These are phyloP conservation scores for Nannochloropsis oceanica DNA, from an alignment of 108 stramenopile species.

Conservation along the genomic window DNA sequence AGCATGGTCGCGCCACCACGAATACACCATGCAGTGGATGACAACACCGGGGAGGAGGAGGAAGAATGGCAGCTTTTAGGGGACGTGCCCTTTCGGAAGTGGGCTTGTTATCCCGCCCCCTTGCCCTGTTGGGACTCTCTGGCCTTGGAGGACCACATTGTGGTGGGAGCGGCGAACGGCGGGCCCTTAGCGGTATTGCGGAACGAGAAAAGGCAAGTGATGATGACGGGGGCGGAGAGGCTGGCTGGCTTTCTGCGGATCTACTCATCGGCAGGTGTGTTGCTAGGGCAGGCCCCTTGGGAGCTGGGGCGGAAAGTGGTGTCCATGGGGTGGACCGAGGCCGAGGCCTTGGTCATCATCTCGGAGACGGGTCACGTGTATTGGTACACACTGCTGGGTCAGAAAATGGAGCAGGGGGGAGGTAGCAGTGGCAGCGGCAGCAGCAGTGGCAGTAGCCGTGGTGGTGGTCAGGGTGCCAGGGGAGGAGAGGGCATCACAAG, in stretches of 20 bases:
- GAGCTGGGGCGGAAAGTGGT: slow-evolving; percentile 5
- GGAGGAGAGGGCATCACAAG: background rate
- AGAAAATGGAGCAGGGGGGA: background rate
- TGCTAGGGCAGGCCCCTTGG: slow-evolving; percentile 2
- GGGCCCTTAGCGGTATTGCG: slow-evolving; percentile 25
- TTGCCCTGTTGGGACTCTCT: background rate
- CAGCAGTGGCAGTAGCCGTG: background rate
- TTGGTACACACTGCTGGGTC: background rate
- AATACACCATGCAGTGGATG: background rate
- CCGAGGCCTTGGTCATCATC: slow-evolving; percentile 15
- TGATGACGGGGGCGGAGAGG: background rate
- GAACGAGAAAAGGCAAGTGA: slow-evolving; percentile 12
- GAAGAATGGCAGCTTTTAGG: background rate
- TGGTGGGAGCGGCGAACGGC: slow-evolving; percentile 12
- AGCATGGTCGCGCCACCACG: background rate
- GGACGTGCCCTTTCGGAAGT: background rate
- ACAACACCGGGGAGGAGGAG: background rate
- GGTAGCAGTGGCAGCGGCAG: background rate
- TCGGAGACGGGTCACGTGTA: slow-evolving; percentile 10
- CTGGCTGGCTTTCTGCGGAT: slow-evolving; percentile 1
- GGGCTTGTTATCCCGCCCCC: background rate
- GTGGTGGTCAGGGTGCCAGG: background rate
- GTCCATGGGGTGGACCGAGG: slow-evolving; percentile 24
- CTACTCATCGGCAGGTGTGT: slow-evolving; percentile 7
- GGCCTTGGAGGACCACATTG: slow-evolving; percentile 5